Evolutionary conservation across 2,329 filamentous ascomycete species (phyloP).

Genomic region (Teratosphaeria nubilosa): DNA sequence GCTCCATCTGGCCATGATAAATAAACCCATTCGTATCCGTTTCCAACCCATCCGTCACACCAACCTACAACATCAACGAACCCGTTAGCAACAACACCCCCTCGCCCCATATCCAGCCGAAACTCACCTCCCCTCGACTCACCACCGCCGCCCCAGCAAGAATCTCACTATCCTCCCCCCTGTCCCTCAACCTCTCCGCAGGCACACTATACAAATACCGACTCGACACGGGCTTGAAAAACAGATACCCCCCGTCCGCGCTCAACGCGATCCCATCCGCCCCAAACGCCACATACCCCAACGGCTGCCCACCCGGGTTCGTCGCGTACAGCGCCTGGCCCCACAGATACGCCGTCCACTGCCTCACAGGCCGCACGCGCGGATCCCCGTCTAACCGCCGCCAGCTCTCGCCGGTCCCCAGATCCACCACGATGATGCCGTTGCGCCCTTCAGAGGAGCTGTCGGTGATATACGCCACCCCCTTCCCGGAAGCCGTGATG

Average conservation of each 20-base stretch:
- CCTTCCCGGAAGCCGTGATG: constrained; percentile 32
- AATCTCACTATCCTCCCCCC: constrained; percentile 31
- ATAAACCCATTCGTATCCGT: constrained; percentile 41
- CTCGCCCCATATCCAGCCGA: neutral
- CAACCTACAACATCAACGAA: constrained; percentile 21
- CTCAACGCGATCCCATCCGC: constrained; percentile 43
- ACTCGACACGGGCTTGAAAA: constrained; percentile 35
- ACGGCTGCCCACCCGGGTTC: constrained; percentile 25
- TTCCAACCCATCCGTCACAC: constrained; percentile 43
- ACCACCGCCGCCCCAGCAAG: constrained; percentile 34
- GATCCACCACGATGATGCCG: constrained; percentile 41
- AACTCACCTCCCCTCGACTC: constrained; percentile 30
- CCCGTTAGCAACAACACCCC: neutral
- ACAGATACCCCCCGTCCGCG: constrained; percentile 39
- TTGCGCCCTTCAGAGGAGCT: constrained; percentile 39
- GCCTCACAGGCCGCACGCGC: constrained; percentile 32
- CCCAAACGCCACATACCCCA: constrained; percentile 34
- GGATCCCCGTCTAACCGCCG: constrained; percentile 37
- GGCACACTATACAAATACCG: constrained; percentile 38
- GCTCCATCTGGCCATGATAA: constrained; percentile 42
- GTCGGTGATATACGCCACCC: constrained; percentile 46
- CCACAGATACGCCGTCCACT: constrained; percentile 42
- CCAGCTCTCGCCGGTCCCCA: constrained; percentile 40
- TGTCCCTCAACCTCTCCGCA: constrained; percentile 34
- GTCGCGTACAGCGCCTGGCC: constrained; percentile 38